Evolutionary conservation across 2,329 filamentous ascomycete genomes (phyloP).

Genomic region (Alternaria sp.): DNA sequence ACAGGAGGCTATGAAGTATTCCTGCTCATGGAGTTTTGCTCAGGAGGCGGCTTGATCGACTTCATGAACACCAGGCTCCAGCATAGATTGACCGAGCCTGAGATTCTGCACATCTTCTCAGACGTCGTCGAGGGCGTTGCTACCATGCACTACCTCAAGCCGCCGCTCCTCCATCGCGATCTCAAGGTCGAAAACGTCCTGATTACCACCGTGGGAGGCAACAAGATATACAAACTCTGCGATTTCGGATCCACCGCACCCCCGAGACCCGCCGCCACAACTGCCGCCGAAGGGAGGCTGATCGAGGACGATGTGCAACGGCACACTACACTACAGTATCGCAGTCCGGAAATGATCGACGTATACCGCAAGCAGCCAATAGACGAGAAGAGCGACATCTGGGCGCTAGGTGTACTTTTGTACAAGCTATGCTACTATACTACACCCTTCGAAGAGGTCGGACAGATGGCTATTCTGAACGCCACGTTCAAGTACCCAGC

Average conservation of each 20-base stretch:
- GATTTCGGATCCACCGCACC: slow-evolving; percentile 94
- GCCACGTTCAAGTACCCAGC: slow-evolving; percentile 90
- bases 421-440: slow-evolving; percentile 99
- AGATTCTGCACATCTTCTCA: slow-evolving; percentile 95
- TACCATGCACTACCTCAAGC: slow-evolving; percentile 98
- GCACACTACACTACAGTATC: slow-evolving; percentile 95
- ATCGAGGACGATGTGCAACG: slow-evolving; percentile 97
- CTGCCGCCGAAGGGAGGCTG: slow-evolving; percentile 84
- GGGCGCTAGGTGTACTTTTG: slow-evolving; percentile 90
- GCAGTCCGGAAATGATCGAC: slow-evolving; percentile 98
- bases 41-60: slow-evolving; percentile 93
- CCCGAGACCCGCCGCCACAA: slow-evolving; percentile 83
- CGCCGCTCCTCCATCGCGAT: slow-evolving; percentile 88
- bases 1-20: slow-evolving; percentile 98
- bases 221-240: slow-evolving; percentile 89
- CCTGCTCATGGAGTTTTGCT: slow-evolving; percentile 96
- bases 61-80: slow-evolving; percentile 99
- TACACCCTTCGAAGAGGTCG: slow-evolving; percentile 96
- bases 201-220: slow-evolving; percentile 73
- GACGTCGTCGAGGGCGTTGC: slow-evolving; percentile 96
- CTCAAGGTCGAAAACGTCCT: slow-evolving; percentile 98
- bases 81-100: slow-evolving; percentile 94
- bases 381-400: slow-evolving; percentile 98
- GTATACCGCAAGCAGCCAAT: slow-evolving; percentile 96
- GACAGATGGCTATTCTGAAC: slow-evolving; percentile 95